Evolutionary conservation across 306 rosid species (phyloP).

Genomic region (Vachellia collinsii): DNA sequence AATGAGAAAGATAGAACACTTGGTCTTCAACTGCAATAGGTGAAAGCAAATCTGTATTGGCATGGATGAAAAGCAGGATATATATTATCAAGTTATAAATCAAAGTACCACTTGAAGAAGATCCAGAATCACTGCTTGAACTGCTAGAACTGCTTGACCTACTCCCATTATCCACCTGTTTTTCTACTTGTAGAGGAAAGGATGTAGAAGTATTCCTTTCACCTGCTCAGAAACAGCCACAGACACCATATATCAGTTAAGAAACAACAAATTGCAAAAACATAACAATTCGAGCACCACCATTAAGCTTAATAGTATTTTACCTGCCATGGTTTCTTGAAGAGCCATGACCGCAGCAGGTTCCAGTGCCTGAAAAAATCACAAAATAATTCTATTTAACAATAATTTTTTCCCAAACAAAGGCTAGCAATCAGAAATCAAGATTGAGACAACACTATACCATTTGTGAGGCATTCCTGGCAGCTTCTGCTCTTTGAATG

Average conservation of each 20-base stretch:
- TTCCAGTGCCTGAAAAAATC: slow-evolving; percentile 44
- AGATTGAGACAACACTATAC: slow-evolving; percentile 42
- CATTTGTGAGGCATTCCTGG: slow-evolving; percentile 51
- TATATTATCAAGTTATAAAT: slow-evolving; percentile 2
- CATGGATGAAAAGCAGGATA: slow-evolving; percentile 1
- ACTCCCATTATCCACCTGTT: slow-evolving; percentile 69
- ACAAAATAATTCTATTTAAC: too few relatives aligned
- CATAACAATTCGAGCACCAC: slow-evolving; percentile 24
- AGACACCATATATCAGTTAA: slow-evolving; percentile 24
- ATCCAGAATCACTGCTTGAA: slow-evolving; percentile 95
- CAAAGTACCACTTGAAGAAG: slow-evolving; percentile 89
- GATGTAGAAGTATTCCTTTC: slow-evolving; percentile 55
- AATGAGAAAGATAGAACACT: slow-evolving; percentile 26
- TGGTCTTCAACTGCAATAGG: slow-evolving; percentile 14
- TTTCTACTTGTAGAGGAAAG: slow-evolving; percentile 59
- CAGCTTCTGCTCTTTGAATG: slow-evolving; percentile 57
- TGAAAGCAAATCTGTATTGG: background rate
- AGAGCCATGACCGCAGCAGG: slow-evolving; percentile 49
- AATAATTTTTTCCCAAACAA: background rate
- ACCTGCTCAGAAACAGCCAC: slow-evolving; percentile 44
- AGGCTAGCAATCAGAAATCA: background rate
- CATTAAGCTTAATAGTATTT: background rate
- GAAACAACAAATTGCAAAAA: slow-evolving; percentile 9
- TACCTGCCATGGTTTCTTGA: slow-evolving; percentile 66
- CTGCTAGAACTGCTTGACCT: slow-evolving; percentile 96